phyloP scores from a whole-genome alignment of 345 rosid species.

The Trapa incisa region DNA sequence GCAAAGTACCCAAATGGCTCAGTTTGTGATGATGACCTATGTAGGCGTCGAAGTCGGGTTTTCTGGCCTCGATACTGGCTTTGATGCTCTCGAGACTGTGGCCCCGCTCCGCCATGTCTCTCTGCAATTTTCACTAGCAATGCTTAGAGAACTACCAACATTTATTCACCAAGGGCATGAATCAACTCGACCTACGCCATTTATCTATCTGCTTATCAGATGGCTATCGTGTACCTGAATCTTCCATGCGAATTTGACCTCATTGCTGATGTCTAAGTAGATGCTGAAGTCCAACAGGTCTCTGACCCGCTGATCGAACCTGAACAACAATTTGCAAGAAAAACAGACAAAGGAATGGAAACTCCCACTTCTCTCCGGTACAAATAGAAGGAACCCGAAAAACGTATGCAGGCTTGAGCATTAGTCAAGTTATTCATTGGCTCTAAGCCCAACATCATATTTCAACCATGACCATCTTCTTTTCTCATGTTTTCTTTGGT shows the following conservation, averaged over 20 bases:
- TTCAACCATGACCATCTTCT: too few species aligned
- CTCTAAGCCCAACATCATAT: too few species aligned
- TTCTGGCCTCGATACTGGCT: conserved; percentile 93
- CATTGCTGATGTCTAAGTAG: conserved; percentile 93
- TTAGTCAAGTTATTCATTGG: too few species aligned
- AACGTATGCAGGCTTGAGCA: neutral
- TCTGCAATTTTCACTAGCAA: conserved; percentile 25
- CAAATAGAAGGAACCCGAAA: neutral
- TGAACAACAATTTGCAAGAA: conserved; percentile 5
- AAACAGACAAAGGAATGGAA: neutral
- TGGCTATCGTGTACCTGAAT: conserved; percentile 13
- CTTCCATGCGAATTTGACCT: conserved; percentile 95
- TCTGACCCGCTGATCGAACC: conserved; percentile 86
- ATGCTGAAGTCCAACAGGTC: conserved; percentile 81
- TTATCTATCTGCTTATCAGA: neutral
- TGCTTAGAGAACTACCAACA: neutral
- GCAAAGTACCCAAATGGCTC: neutral
- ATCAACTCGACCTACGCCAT: neutral
- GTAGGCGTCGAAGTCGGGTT: conserved; percentile 90
- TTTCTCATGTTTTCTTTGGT: too few species aligned
- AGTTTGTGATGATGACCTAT: conserved; percentile 37
- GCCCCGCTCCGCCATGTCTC: conserved; percentile 99
- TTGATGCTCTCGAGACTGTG: conserved; percentile 98
- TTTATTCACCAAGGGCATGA: neutral
- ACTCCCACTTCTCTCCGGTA: neutral